A percentile compares a stretch with the other conserved stretches of the same genome.
Evolutionary conservation across 306 rosid genomes (phyloP).

Genomic region (Abrus precatorius): DNA sequence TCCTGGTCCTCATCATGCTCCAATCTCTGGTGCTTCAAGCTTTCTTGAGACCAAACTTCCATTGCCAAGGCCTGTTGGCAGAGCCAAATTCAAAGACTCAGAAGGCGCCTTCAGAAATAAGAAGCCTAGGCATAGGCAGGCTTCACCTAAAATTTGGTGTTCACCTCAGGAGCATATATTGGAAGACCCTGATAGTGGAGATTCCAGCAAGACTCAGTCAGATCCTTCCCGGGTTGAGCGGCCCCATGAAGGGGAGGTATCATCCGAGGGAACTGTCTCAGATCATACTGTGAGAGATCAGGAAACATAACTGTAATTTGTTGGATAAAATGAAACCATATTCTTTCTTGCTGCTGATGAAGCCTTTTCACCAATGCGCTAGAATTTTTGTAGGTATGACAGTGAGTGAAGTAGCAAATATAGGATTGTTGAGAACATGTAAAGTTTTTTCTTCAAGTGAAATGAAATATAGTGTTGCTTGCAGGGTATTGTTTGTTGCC

Average conservation of each 20-base stretch:
- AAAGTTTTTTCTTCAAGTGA: slow-evolving; percentile 74
- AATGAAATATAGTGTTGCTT: slow-evolving; percentile 83
- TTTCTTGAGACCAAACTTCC: slow-evolving; percentile 60
- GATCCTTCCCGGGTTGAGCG: slow-evolving; percentile 73
- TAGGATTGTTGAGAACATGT: slow-evolving; percentile 70
- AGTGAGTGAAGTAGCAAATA: slow-evolving; percentile 69
- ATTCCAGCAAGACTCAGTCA: slow-evolving; percentile 91
- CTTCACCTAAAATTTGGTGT: slow-evolving; percentile 52
- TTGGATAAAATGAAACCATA: slow-evolving; percentile 53
- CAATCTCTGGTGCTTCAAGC: slow-evolving; percentile 64
- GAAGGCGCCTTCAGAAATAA: slow-evolving; percentile 53
- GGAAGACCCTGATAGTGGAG: slow-evolving; percentile 65
- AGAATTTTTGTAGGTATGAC: slow-evolving; percentile 90
- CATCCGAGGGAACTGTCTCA: slow-evolving; percentile 96
- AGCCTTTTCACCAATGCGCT: slow-evolving; percentile 72
- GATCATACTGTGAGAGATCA: slow-evolving; percentile 76
- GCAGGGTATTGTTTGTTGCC: slow-evolving; percentile 50
- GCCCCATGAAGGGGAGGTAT: slow-evolving; percentile 69
- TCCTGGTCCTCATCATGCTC: slow-evolving; percentile 63
- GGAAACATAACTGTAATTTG: slow-evolving; percentile 68
- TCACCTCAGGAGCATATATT: slow-evolving; percentile 51
- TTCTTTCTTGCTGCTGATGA: slow-evolving; percentile 68
- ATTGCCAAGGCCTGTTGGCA: slow-evolving; percentile 69
- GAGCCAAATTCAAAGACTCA: slow-evolving; percentile 60
- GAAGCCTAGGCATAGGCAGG: slow-evolving; percentile 54